Base-by-base conservation (phyloP, 2,329 filamentous ascomycete species). In the Bipolaris victoriae region DNA sequence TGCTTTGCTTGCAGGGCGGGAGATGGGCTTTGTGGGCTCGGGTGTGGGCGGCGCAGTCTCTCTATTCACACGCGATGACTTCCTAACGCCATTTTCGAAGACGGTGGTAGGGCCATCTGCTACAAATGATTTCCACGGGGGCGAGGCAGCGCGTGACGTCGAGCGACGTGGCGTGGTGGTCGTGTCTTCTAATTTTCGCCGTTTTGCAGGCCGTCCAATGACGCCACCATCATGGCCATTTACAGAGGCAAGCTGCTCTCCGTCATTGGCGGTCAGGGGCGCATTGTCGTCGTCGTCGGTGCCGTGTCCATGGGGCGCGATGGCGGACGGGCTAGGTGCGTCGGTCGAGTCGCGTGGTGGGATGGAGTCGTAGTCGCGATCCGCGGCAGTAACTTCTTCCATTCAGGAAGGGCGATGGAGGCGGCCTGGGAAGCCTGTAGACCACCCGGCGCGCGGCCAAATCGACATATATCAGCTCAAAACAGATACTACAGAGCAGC, bases 61-160 rank as follows among this genome's bases (percentile, higher is more conserved):
- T 44, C 61, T 67, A 66, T 83, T 85, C 51, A 84, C 83, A 65
- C 86, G 80, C 47, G 85, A 83, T 43, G 86, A 88, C 74, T 85
- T 86, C 58, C 86, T 80, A 63, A 82, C 82, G 37, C 86, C 86
- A 71, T 85, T 83, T 72, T 86, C 82, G 44, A 90, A 85, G 73
- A 96, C 93, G 0, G 90, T 90, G 3, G 94, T 95, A 20, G 95
- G 95, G 0, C 95, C 95, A 26, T 96, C 90, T 39, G 90, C 91
- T 57, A 85, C 85, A 61, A 90, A 85, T 70, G 87, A 91, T 80
- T 95, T 98, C 95, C 95, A 99, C 20, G 95, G 95, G 64, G 95
- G 95, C 62, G 94, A 98, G 58, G 84, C 82, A 51, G 81, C 79
- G 78, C 81, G 76, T 60, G 80, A 74, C 11, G 68, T 63, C 4